Evolutionary conservation across 2,329 filamentous ascomycete genomes (phyloP), one percentile per base, ranked within the genome.

Genomic region (Pseudocercospora vitis): DNA sequence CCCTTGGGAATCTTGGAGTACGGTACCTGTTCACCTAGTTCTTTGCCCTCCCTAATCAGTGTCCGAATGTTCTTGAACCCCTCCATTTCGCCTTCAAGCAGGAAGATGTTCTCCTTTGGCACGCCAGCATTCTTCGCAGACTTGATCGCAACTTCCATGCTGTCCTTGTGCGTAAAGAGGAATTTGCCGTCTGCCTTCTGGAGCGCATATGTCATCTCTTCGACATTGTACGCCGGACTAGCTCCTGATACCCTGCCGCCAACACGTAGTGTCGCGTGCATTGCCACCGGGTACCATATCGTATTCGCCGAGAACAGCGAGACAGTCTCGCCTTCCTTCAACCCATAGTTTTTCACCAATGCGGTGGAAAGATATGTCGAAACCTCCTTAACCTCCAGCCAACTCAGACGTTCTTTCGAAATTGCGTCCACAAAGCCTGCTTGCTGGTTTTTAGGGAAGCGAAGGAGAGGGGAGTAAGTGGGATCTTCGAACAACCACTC

Each of bases 131-230:
- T 76, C 59, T 77, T 71, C 2, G 81, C 81, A 12, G 81, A 80
- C 12, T 74, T 73, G 7, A 73, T 68, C 1, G 81, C 82, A 29
- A 85, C 77, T 3, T 79, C 73, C 69, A 84, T 77, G 12, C 75
- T 78, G 12, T 76, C 74, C 0, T 77, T 76, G 2, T 81, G 74
- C 0, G 82, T 84, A 68, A 86, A 77, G 7, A 85, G 63, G 55
- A 82, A 81, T 57, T 78, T 83, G 2, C 81, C 78, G 28, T 79
- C 72, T 0, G 76, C 80, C 1, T 76, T 83, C 60, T 80, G 78
- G 2, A 87, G 70, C 1, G 82, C 83, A 66, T 86, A 85, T 1
- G 77, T 79, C 81, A 87, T 86, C 61, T 88, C 85, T 46, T 87
- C 84, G 12, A 81, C 74, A 52, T 81, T 85, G 68, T 87, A 87